phyloP scores from a whole-genome alignment of 1,284 basidiomycete genomes.

The Moesziomyces sp. region DNA sequence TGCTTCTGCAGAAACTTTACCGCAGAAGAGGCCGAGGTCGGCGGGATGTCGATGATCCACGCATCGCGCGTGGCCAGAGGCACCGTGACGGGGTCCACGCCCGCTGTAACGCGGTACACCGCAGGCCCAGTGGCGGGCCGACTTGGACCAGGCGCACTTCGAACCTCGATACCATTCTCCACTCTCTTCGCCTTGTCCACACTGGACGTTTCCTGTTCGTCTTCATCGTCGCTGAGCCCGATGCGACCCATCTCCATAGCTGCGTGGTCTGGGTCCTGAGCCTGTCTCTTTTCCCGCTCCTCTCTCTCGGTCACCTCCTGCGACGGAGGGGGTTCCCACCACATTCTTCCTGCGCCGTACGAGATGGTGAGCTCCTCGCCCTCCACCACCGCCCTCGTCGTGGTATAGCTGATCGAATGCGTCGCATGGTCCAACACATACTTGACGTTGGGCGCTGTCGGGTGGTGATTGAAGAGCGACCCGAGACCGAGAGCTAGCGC shows the following conservation, averaged over 20 bases:
- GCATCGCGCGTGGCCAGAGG: constrained; percentile 73
- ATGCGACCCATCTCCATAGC: constrained; percentile 17
- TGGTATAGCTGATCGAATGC: constrained; percentile 77
- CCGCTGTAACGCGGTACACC: constrained; percentile 66
- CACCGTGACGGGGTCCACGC: constrained; percentile 67
- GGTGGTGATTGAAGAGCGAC: constrained; percentile 82
- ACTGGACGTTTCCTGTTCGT: not conserved
- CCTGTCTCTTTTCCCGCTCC: constrained; percentile 6
- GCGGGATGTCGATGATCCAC: constrained; percentile 85
- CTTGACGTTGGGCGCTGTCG: constrained; percentile 76
- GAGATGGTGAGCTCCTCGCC: constrained; percentile 84
- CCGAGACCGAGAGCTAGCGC: constrained; percentile 87
- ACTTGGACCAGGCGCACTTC: constrained; percentile 21
- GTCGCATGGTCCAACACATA: constrained; percentile 72
- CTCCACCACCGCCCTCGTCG: constrained; percentile 72
- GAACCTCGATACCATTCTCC: constrained; percentile 22
- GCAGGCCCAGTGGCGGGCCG: constrained; percentile 31
- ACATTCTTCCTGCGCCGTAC: constrained; percentile 72
- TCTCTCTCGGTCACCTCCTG: constrained; percentile 9
- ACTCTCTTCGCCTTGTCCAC: not conserved
- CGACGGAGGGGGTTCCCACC: constrained; percentile 54
- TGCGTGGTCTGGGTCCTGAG: constrained; percentile 9
- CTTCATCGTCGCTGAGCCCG: constrained; percentile 6
- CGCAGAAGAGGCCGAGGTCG: constrained; percentile 35
- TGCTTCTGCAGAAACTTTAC: constrained; percentile 46